phyloP scores from a whole-genome alignment of 2,329 filamentous ascomycete species.

The Colletotrichum viniferum region DNA sequence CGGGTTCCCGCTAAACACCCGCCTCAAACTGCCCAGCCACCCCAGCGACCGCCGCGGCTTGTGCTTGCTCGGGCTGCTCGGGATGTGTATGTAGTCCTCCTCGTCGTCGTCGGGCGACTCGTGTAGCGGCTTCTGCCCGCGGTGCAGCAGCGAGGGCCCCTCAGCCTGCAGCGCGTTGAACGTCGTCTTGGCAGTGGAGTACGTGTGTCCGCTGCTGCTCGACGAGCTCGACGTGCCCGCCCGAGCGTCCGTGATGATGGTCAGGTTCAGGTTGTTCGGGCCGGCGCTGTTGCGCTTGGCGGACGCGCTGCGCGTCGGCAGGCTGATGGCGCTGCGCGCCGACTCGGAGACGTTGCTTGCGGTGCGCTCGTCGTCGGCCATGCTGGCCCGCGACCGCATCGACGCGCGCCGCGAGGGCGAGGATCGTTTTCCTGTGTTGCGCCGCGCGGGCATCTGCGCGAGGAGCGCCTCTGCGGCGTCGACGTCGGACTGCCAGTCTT shows the following conservation, averaged over 20 bases:
- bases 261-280: not conserved
- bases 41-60: constrained; percentile 54
- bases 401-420: constrained; percentile 45
- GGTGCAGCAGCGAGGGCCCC: constrained; percentile 52
- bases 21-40: constrained; percentile 72
- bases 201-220: constrained; percentile 46
- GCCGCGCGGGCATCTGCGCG: constrained; percentile 42
- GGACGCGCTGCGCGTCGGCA: constrained; percentile 34
- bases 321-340: constrained; percentile 48
- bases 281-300: constrained; percentile 1
- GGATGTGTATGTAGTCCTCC: constrained; percentile 33
- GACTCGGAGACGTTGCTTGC: constrained; percentile 63
- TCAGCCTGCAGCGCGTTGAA: constrained; percentile 59
- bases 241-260: constrained; percentile 23
- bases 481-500: constrained; percentile 62
- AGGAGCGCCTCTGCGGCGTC: constrained; percentile 60
- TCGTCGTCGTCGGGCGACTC: constrained; percentile 38
- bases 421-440: constrained; percentile 31
- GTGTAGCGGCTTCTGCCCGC: constrained; percentile 14
- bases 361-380: constrained; percentile 54
- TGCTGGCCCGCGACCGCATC: constrained; percentile 33
- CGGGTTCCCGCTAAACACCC: constrained; percentile 60
- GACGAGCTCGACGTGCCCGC: constrained; percentile 34
- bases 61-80: constrained; percentile 61
- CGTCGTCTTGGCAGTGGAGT: constrained; percentile 58